These are phyloP conservation scores for Puccinia horiana DNA, from an alignment of 1,284 basidiomycete genomes.

Conservation along the genomic window DNA sequence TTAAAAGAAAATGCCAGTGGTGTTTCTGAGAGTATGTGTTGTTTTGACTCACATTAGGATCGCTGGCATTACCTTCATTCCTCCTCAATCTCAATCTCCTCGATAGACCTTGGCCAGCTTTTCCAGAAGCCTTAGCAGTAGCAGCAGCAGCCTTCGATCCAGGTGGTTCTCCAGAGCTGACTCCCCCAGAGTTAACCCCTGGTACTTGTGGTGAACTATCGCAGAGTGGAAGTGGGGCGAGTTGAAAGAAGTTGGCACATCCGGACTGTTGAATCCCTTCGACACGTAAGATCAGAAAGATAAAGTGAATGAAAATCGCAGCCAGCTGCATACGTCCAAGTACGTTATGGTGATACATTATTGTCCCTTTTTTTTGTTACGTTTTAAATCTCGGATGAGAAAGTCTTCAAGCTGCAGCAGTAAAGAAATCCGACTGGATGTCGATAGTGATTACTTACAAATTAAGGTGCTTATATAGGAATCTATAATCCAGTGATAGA, in stretches of 20 bases:
- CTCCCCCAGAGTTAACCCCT: neutral
- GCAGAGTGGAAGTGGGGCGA: slow-evolving; percentile 9
- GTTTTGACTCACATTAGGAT: neutral
- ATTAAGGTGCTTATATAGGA: neutral
- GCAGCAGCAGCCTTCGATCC: neutral
- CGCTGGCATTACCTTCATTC: neutral
- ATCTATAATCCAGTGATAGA: neutral
- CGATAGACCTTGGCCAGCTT: neutral
- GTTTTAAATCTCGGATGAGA: neutral
- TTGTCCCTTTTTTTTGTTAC: neutral
- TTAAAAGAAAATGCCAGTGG: neutral
- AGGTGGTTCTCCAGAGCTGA: neutral
- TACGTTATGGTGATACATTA: neutral
- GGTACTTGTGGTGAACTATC: slow-evolving; percentile 11
- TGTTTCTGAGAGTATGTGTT: neutral
- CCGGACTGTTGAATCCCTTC: slow-evolving; percentile 10
- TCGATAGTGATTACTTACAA: neutral
- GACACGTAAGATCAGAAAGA: neutral
- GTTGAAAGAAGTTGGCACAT: slow-evolving; percentile 23
- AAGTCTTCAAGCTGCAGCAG: neutral
- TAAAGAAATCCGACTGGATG: neutral
- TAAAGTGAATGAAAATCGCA: neutral
- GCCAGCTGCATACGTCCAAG: slow-evolving; percentile 13
- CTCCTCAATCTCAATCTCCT: neutral
- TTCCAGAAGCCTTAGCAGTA: neutral